Base-by-base conservation (phyloP, 192 early-diverging fungal species). In the Funneliformis mosseae region DNA sequence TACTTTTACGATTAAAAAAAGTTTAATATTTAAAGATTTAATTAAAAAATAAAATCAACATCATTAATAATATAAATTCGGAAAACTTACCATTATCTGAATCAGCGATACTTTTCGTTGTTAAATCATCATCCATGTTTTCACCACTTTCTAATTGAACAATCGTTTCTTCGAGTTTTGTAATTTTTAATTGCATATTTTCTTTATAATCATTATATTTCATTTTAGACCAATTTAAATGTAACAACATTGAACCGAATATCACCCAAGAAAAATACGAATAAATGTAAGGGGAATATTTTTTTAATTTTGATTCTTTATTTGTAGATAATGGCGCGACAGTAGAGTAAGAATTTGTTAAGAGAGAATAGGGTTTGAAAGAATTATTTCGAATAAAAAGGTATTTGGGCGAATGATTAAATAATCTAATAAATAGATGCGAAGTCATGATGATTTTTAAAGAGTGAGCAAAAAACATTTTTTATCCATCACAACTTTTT, bases 81-180 rank as follows among this genome's bases (percentile, higher is more conserved):
- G 33, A 33, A 68, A 39, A 39, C 18, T 42, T 21, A 42, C 18
- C 67, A 42, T 69, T 21, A 69, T 39, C 38, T 69, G 27, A 38
- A 18, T 38, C 18, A 38, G 7, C 25, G 1, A 12, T 28, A 0
- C 2, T 33, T 12, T 66, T 28, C 25, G 8, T 39, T 41, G 18
- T 14, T 39, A 21, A 28, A 16, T 12, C 18, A 69, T 41, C 9
- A 9, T 69, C 27, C 10, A 42, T 42, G 8, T 69, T 39, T 69
- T 69, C 38, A 33, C 11, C 67, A 69, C 8, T 5, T 69, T 39
- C 18, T 38, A 69, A 39, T 18, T 18, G 14, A 7, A 3, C 38
- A 42, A 69, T 69, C 16, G 38, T 18, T 39, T 69, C 67, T 42
- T 69, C 67, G 41, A 69, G 67, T 42, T 69, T 69, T 21, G 38